Evolutionary conservation across 2,329 filamentous ascomycete genomes (phyloP), one percentile per base, ranked within the genome.

Genomic region (Sporothrix luriei): DNA sequence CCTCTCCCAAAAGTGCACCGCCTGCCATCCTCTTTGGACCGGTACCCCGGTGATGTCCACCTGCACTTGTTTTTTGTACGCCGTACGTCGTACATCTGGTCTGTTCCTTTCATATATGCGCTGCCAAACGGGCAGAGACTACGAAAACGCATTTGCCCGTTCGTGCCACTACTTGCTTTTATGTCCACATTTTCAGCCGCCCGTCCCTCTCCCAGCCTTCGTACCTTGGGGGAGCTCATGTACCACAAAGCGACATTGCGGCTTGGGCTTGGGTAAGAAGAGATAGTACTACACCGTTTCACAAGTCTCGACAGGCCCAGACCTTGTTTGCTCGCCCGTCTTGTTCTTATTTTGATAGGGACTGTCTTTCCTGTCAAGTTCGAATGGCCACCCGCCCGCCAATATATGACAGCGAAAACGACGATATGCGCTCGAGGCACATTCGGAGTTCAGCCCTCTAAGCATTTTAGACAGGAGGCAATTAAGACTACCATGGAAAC

Each of bases 51-150:
- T 33, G 26, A 43, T 43, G 40, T 9, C 11, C 40, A 43, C 11
- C 29, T 21, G 19, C 14, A 40, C 16, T 40, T 21, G 19, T 19
- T 57, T 21, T 4, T 59, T 7, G 19, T 52, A 52, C n/a, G 49
- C 24, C 4, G 51, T 4, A 51, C 19, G 48, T 51, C 4, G 51
- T 5, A 54, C 19, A 9, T 49, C 48, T 49, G 48, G 19, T 49
- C 48, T 49, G 48, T 49, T 1, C 16, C 19, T 49, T 49, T n/a
- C 19, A 40, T 29, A 40, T 40, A 40, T 59, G 55, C 55, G n/a
- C 38, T 62, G 57, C 38, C 57, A 62, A 62, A 62, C 57, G 57
- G 57, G 46, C 57, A 62, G 38, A 62, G 9, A 62, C 57, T 46
- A 26, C 38, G 21, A 62, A 46, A 62, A 46, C 57, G 40, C 11